Base-by-base conservation (phyloP, 345 rosid genomes). In the Combretum micranthum region DNA sequence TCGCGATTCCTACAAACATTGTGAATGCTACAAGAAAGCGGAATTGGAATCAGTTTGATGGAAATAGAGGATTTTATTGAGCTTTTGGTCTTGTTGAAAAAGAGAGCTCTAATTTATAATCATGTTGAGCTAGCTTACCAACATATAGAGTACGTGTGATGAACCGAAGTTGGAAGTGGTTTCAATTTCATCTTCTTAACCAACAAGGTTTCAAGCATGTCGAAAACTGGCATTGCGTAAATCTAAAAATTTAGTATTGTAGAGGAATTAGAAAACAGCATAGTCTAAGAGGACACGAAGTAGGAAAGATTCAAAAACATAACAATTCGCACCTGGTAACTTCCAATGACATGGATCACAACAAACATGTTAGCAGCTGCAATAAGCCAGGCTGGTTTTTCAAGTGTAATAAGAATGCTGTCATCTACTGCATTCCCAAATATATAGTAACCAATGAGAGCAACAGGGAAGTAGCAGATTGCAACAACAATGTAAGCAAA, bases 391-490 rank as follows among this genome's bases (percentile, higher is more conserved):
- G 60, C 26, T 2, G 97, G 96, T 54, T 77, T 80, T 32, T 85
- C 63, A 3, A 91, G 71, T 0, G 86, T 50, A 67, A 88, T 67
- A 47, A 91, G 87, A 55, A 91, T 64, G 62, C 85, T 85, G 66
- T 91, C 95, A 0, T 80, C 83, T 1, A 91, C 86, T 0, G 0
- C 20, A 62, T 83, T 83, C 2, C 92, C 98, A 16, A 69, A 88
- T 2, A 55, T 57, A 17, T 66, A 82, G 69, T 79, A 91, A 17
- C 98, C 90, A 5, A 73, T 0, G 5, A 82, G 42, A 37, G 92
- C 95, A 13, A 91, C 98, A 0, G 98, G 90, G 42, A 84, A 85
- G 64, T 86, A 91, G 74, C 96, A 91, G 12, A 88, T 4, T 15
- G 92, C 95, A 17, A 85, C 92, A 0, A 86, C 42, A 0, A 77